phyloP scores from a whole-genome alignment of 1,284 basidiomycete genomes.

The Rhodotorula sp. region DNA sequence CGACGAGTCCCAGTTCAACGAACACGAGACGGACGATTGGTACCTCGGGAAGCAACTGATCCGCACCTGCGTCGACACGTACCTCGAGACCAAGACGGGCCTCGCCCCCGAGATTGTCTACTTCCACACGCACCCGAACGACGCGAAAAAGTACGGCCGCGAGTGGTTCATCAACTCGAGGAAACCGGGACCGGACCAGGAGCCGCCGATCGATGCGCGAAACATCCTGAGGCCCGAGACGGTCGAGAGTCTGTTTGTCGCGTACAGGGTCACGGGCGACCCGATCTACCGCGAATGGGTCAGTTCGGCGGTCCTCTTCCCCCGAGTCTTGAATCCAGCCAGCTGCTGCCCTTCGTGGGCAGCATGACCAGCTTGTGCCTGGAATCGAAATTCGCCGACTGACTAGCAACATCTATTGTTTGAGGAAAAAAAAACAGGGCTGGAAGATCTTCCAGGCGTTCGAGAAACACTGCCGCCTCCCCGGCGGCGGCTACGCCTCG shows the following conservation, averaged over 20 bases:
- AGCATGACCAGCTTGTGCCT: too few relatives aligned
- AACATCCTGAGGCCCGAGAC: constrained; percentile 94
- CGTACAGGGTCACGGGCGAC: constrained; percentile 79
- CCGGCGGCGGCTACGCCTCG: constrained; percentile 77
- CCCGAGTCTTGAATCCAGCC: too few relatives aligned
- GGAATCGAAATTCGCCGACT: too few relatives aligned
- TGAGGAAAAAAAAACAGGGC: constrained; percentile 58
- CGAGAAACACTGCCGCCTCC: constrained; percentile 72
- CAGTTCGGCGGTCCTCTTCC: not conserved
- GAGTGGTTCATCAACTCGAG: constrained; percentile 83
- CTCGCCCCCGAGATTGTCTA: constrained; percentile 61
- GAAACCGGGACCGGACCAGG: constrained; percentile 10
- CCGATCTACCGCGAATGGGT: constrained; percentile 63
- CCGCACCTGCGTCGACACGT: constrained; percentile 81
- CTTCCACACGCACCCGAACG: constrained; percentile 60
- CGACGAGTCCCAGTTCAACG: constrained; percentile 54
- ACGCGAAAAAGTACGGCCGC: constrained; percentile 2
- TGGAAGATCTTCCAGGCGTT: constrained; percentile 92
- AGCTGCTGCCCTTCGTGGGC: too few relatives aligned
- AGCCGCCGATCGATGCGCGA: constrained; percentile 71
- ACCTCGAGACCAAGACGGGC: constrained; percentile 73
- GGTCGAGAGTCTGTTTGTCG: constrained; percentile 88
- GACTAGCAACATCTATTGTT: too few relatives aligned
- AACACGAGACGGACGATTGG: constrained; percentile 69
- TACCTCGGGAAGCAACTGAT: constrained; percentile 74